phyloP scores from a whole-genome alignment of 2,329 filamentous ascomycete species.

The Clonostachys solani region DNA sequence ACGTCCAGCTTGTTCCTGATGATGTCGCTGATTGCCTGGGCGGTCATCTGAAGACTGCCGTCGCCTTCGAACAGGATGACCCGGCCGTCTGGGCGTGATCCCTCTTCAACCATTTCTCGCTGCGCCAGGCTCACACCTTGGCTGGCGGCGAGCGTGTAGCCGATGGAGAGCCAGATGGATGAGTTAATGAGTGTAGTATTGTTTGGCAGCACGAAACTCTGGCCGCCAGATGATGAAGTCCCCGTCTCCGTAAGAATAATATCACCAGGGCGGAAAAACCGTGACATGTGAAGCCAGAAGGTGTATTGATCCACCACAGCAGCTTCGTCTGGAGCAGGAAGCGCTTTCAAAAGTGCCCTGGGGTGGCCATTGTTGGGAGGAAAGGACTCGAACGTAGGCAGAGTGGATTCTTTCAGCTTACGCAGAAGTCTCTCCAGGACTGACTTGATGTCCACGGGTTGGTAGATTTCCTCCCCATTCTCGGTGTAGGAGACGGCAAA shows the following conservation, averaged over 20 bases:
- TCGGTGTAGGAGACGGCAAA: neutral
- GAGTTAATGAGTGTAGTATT: conserved; percentile 76
- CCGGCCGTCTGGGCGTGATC: conserved; percentile 50
- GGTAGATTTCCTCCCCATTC: neutral
- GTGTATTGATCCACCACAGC: conserved; percentile 61
- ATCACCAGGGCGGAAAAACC: conserved; percentile 69
- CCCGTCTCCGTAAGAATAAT: conserved; percentile 84
- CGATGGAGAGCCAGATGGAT: conserved; percentile 67
- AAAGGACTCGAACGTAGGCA: conserved; percentile 31
- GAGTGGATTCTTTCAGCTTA: no score
- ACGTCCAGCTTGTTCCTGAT: conserved; percentile 68
- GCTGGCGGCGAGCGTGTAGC: conserved; percentile 56
- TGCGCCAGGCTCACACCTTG: conserved; percentile 70
- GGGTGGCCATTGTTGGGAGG: conserved; percentile 59
- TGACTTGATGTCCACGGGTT: no score
- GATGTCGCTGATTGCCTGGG: conserved; percentile 82
- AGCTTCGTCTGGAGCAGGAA: conserved; percentile 32
- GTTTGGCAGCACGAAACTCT: conserved; percentile 75
- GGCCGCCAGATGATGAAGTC: conserved; percentile 83
- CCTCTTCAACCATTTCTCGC: conserved; percentile 32
- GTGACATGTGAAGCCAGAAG: conserved; percentile 74
- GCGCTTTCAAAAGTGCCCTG: conserved; percentile 54
- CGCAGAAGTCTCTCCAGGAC: conserved; percentile 31
- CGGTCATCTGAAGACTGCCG: conserved; percentile 80
- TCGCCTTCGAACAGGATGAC: conserved; percentile 85